Conservation (phyloP, 208 protist species). For the Naegleria gruberi region DNA sequence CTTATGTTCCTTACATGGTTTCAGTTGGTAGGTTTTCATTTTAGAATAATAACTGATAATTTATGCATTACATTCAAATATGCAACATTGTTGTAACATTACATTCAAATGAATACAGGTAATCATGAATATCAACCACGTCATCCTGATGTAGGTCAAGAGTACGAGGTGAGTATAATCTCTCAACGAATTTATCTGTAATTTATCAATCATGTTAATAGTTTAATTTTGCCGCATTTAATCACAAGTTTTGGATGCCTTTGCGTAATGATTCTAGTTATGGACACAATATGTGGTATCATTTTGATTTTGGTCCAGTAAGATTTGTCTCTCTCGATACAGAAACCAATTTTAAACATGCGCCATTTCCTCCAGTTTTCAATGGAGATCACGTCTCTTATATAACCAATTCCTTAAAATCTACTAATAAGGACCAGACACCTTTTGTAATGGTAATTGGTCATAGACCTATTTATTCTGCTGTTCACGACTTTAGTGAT, state of each 20-base stretch:
- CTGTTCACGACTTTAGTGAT: background rate
- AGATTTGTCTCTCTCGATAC: constrained; percentile 44
- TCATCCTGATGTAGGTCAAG: background rate
- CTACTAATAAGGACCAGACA: constrained; percentile 37
- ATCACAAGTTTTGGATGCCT: background rate
- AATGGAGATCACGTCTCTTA: constrained; percentile 24
- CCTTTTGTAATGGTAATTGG: constrained; percentile 46
- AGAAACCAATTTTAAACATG: constrained; percentile 39
- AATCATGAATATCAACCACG: background rate
- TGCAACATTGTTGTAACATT: too few relatives aligned
- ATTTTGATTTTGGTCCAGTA: constrained; percentile 41
- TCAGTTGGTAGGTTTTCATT: background rate
- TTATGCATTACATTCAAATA: too few relatives aligned
- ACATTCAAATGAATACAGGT: background rate
- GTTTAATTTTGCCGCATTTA: background rate
- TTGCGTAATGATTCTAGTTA: background rate
- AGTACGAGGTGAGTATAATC: background rate
- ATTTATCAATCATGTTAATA: too few relatives aligned
- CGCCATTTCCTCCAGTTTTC: background rate
- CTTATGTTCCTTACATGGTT: background rate
- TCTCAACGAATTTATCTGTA: too few relatives aligned
- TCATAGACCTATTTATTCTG: constrained; percentile 47
- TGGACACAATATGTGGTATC: constrained; percentile 27
- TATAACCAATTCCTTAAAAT: constrained; percentile 36
- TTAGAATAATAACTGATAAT: too few relatives aligned